phyloP scores from a whole-genome alignment of 192 early-diverging fungal genomes.

The Linnemannia elongata region DNA sequence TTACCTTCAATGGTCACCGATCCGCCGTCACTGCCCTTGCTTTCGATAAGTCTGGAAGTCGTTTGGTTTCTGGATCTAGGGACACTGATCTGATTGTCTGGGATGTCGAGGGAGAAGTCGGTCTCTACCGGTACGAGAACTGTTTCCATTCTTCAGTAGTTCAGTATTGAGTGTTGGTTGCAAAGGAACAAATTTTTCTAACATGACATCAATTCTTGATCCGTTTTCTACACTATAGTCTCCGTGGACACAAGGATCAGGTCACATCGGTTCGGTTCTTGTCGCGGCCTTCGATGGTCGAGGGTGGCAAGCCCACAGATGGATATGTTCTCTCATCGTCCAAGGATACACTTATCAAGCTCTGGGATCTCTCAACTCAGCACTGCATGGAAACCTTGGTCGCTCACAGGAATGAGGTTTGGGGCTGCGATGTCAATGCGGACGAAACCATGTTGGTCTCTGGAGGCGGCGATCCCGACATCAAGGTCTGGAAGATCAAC shows the following conservation, averaged over 20 bases:
- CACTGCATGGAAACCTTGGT: conserved; percentile 96
- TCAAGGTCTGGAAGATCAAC: conserved; percentile 92
- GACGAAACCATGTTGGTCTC: conserved; percentile 82
- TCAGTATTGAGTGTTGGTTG: not conserved
- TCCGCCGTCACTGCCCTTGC: conserved; percentile 86
- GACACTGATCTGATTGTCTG: conserved; percentile 97
- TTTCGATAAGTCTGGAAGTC: conserved; percentile 84
- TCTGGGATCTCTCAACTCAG: conserved; percentile 96
- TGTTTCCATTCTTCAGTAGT: not conserved
- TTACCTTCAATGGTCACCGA: conserved; percentile 93
- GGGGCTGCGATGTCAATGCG: conserved; percentile 82
- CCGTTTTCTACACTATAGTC: conserved; percentile 48
- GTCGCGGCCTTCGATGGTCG: conserved; percentile 34
- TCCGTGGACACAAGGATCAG: conserved; percentile 97
- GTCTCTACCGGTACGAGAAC: conserved; percentile 70
- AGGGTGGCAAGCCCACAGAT: conserved; percentile 63
- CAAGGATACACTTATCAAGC: conserved; percentile 96
- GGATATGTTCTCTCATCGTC: conserved; percentile 89
- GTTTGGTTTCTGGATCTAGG: conserved; percentile 90
- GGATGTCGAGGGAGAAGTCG: conserved; percentile 93
- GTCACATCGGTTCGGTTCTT: conserved; percentile 85
- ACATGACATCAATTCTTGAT: not conserved
- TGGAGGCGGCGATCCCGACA: conserved; percentile 85
- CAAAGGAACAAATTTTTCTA: not conserved
- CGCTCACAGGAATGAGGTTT: conserved; percentile 94